These are phyloP conservation scores for Grigorovia humatica DNA, from an alignment of 805 yeast species.

Conservation along the genomic window DNA sequence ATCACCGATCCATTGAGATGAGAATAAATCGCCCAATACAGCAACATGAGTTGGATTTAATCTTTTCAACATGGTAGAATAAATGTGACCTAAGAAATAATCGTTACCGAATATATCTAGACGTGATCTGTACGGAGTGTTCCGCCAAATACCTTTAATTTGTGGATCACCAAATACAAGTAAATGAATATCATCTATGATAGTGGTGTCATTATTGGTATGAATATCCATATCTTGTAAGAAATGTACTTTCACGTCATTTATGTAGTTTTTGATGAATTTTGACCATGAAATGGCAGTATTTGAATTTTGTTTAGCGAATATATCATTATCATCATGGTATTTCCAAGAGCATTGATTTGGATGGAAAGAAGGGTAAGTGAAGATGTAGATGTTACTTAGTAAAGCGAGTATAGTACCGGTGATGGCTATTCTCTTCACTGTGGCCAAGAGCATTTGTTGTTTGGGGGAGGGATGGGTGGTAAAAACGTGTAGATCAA, in stretches of 20 bases:
- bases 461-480: not conserved
- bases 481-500: not conserved
- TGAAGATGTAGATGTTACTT: slow-evolving; percentile 56
- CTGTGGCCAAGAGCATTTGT: not conserved
- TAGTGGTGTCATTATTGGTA: slow-evolving; percentile 7
- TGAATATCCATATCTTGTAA: slow-evolving; percentile 2
- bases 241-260: slow-evolving; percentile 19
- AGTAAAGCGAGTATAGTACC: slow-evolving; percentile 31
- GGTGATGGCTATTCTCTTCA: slow-evolving; percentile 5
- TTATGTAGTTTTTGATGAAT: slow-evolving; percentile 17
- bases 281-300: not conserved
- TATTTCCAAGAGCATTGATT: slow-evolving; percentile 52
- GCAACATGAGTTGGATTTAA: slow-evolving; percentile 71
- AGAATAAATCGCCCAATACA: slow-evolving; percentile 86
- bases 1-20: slow-evolving; percentile 91
- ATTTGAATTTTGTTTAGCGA: not conserved
- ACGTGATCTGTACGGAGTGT: slow-evolving; percentile 59
- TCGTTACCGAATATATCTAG: slow-evolving; percentile 89
- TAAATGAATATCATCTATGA: slow-evolving; percentile 43
- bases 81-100: slow-evolving; percentile 77
- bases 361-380: slow-evolving; percentile 58
- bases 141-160: slow-evolving; percentile 77
- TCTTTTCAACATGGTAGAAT: slow-evolving; percentile 49
- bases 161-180: slow-evolving; percentile 95
- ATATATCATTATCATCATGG: slow-evolving; percentile 3